Percentiles rank a stretch among this genome's conserved stretches.
Evolutionary conservation across 371 early-diverging fungal species (phyloP).

Genomic region (Mortierella sp.): DNA sequence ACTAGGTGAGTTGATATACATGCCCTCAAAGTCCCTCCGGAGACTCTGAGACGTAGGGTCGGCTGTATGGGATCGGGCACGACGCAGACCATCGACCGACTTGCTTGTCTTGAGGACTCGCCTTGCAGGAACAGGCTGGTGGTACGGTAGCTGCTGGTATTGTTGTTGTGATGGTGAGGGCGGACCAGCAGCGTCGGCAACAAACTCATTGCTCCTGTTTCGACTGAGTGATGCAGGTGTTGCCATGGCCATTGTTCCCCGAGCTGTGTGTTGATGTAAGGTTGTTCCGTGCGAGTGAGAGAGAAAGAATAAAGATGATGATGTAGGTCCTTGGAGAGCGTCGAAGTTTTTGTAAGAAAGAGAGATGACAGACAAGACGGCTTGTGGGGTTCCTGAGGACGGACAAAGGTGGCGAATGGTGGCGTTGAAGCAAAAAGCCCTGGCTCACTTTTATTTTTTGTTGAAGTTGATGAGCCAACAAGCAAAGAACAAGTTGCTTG

Average conservation of each 20-base stretch:
- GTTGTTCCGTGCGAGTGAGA: background rate
- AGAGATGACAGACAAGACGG: background rate
- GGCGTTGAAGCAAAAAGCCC: slow-evolving; percentile 2
- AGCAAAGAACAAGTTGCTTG: background rate
- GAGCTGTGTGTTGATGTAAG: background rate
- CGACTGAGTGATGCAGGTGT: slow-evolving; percentile 29
- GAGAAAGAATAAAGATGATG: slow-evolving; percentile 3
- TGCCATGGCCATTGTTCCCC: slow-evolving; percentile 43
- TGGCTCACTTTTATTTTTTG: slow-evolving; percentile 2
- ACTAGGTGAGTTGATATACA: slow-evolving; percentile 38
- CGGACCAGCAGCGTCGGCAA: background rate
- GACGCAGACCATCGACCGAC: slow-evolving; percentile 48
- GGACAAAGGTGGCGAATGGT: slow-evolving; percentile 8
- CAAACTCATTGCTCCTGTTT: slow-evolving; percentile 24
- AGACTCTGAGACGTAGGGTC: slow-evolving; percentile 31
- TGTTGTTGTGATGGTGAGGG: slow-evolving; percentile 2
- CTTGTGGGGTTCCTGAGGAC: background rate
- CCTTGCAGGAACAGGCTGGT: background rate
- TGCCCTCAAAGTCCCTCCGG: slow-evolving; percentile 30
- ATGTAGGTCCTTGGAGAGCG: background rate
- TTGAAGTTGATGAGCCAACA: background rate
- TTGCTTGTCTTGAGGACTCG: slow-evolving; percentile 45
- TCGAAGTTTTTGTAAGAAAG: background rate
- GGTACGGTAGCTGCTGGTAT: slow-evolving; percentile 11
- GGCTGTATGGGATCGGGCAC: slow-evolving; percentile 40